These are phyloP conservation scores for Chytriomyces sp. DNA, from an alignment of 192 early-diverging fungal genomes.

Conservation along the genomic window DNA sequence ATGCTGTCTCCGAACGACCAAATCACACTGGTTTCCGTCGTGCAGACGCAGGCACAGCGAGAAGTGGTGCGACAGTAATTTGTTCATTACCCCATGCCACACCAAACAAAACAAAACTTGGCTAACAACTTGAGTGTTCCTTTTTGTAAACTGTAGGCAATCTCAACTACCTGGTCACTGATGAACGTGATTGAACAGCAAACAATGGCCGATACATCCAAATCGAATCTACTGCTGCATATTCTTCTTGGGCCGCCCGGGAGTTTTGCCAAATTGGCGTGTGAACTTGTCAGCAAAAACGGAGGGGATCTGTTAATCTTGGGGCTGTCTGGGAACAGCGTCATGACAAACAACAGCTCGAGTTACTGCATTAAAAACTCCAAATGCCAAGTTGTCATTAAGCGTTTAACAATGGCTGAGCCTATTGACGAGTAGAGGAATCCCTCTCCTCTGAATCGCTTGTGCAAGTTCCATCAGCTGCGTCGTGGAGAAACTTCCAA, in stretches of 20 bases:
- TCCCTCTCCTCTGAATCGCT: too few relatives aligned
- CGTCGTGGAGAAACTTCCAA: too few relatives aligned
- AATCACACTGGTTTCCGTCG: conserved; percentile 1
- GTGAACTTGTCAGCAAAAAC: neutral
- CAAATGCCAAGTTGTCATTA: conserved; percentile 8
- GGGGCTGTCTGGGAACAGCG: conserved; percentile 4
- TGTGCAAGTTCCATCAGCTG: too few relatives aligned
- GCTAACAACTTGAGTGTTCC: neutral
- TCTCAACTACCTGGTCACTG: neutral
- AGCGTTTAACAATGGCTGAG: neutral
- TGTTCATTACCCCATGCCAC: too few relatives aligned
- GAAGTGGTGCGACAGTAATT: conserved; percentile 10
- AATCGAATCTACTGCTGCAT: neutral
- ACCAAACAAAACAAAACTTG: too few relatives aligned
- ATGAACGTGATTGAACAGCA: neutral
- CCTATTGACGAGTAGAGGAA: neutral
- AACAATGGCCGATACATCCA: neutral
- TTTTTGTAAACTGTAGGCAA: neutral
- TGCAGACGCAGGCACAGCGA: conserved; percentile 2
- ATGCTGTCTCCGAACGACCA: neutral
- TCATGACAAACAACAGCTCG: neutral
- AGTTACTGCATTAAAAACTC: conserved; percentile 17
- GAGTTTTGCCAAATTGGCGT: neutral
- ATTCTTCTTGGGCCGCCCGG: neutral
- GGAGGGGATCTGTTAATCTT: conserved; percentile 13